phyloP scores from a whole-genome alignment of 2,329 filamentous ascomycete genomes.

The Fusarium tjaetaba region DNA sequence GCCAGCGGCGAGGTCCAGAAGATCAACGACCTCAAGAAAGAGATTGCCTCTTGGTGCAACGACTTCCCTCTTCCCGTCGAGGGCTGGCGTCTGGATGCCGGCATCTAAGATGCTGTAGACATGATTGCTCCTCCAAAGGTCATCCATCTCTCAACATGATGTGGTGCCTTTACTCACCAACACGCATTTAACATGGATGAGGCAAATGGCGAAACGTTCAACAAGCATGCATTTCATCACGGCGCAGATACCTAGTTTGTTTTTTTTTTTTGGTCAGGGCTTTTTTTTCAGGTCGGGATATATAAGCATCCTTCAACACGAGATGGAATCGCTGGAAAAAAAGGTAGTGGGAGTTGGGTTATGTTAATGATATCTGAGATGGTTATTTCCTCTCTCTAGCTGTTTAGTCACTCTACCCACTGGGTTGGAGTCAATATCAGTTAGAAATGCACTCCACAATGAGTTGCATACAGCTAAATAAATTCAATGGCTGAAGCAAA shows the following conservation, averaged over 20 bases:
- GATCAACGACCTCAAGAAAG: conserved; percentile 86
- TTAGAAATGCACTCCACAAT: not conserved
- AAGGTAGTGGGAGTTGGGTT: conserved; percentile 43
- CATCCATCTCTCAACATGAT: conserved; percentile 20
- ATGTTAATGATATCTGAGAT: conserved; percentile 30
- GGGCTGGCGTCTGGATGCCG: conserved; percentile 72
- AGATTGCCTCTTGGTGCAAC: conserved; percentile 87
- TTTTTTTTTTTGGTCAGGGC: conserved; percentile 23
- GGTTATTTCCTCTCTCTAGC: conserved; percentile 25
- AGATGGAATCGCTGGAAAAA: conserved; percentile 37
- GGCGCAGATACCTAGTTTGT: conserved; percentile 44
- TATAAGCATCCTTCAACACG: conserved; percentile 43
- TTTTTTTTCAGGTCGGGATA: conserved; percentile 37
- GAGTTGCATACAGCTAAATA: conserved; percentile 24
- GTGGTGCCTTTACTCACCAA: conserved; percentile 31
- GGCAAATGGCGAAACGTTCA: conserved; percentile 47
- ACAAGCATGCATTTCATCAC: conserved; percentile 48
- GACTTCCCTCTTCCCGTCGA: conserved; percentile 92
- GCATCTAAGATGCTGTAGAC: conserved; percentile 57
- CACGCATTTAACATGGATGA: conserved; percentile 47
- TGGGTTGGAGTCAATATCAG: not conserved
- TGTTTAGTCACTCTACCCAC: not conserved
- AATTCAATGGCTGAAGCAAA: conserved; percentile 15
- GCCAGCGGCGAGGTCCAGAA: conserved; percentile 79
- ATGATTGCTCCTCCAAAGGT: conserved; percentile 3